Evolutionary conservation across 2,329 filamentous ascomycete genomes (phyloP), one percentile per base, ranked within the genome.

Genomic region (Trichoderma sp.): DNA sequence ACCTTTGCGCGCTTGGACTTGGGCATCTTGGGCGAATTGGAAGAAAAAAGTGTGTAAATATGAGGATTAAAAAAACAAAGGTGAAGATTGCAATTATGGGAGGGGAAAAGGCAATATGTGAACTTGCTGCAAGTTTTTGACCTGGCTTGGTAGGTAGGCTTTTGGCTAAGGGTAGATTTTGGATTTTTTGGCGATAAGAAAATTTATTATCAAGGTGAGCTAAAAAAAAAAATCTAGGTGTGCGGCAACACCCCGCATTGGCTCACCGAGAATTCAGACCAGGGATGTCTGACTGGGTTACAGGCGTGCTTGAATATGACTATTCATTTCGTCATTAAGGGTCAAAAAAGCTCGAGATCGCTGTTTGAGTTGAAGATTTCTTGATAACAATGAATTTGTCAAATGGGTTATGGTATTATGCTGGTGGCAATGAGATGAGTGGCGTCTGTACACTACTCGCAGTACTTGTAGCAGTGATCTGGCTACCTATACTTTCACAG

Each of bases 1-100:
- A 96, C 86, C 82, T 91, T 95, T 75, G 91, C 87, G 82, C 96
- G 92, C 87, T 96, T 98, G 72, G 96, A 98, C 85, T 96, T 94
- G 79, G 96, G 96, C 96, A 99, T 99, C 73, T 77, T 84, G 79
- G 72, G 72, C 72, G 72, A 72, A 66, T 74, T 34, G 32, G 30
- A 21, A 24, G 14, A 54, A 51, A 37, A 28, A 28, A n/a, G 8
- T 37, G 11, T 4, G 8, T 24, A 49, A 49, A 49, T 21, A 18
- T 21, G 21, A 18, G 18, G 24, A 14, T 32, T 32, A 10, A 32
- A 10, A 32, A 4, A 26, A 24, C n/a, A 16, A 1, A 16, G 26
- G 28, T 1, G n/a, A 21, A 4, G 21, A 16, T 18, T 1, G 26
- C 61, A 37, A 37, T 51, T 66, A 34, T 66, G 63, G 46, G 46